Evolutionary conservation across 768 basidiomycete genomes (phyloP), one percentile per base, ranked within the genome.

Genomic region (Mycena galopus): DNA sequence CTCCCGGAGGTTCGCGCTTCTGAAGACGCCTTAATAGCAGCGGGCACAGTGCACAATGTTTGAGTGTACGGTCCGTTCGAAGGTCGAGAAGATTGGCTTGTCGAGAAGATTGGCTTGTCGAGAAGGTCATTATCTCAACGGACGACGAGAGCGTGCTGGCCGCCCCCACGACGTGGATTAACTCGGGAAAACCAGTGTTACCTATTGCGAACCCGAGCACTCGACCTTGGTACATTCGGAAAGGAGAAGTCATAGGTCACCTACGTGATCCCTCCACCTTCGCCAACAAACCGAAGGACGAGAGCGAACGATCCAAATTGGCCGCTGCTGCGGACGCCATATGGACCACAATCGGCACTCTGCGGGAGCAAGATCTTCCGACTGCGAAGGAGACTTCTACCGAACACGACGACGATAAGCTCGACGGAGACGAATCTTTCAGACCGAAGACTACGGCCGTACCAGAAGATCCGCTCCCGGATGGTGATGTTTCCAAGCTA

Each of bases 171-270:
- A 58, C 56, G 9, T 32, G 21, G 17, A 58, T 58, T 10, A 23
- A 51, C 1, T 27, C 72, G 8, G 21, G 17, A 5, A 19, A 39
- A 32, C 74, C 76, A 0, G 64, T 33, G 57, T 8, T 77, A 0
- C 77, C 77, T 3, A 69, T 77, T 2, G 77, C 77, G 7, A 77
- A 77, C 47, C 65, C 75, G 0, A 58, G 66, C 12, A 33, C 64
- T 3, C 59, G 67, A 0, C 77, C 77, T 0, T 51, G 67, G 47
- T 65, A 39, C 30, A 76, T 77, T 14, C 25, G 69, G 8, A 58
- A 37, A 10, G 73, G 77, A 3, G 73, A 74, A 9, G 53, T 74
- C 3, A 56, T 77, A 0, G 77, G 77, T 16, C 19, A 23, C 4
- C 16, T 59, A 16, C 33, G 25, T 21, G 33, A 59, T 16, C 58